These are phyloP conservation scores for Penicillium sp. DNA, from an alignment of 2,329 filamentous ascomycete genomes.

Conservation along the genomic window DNA sequence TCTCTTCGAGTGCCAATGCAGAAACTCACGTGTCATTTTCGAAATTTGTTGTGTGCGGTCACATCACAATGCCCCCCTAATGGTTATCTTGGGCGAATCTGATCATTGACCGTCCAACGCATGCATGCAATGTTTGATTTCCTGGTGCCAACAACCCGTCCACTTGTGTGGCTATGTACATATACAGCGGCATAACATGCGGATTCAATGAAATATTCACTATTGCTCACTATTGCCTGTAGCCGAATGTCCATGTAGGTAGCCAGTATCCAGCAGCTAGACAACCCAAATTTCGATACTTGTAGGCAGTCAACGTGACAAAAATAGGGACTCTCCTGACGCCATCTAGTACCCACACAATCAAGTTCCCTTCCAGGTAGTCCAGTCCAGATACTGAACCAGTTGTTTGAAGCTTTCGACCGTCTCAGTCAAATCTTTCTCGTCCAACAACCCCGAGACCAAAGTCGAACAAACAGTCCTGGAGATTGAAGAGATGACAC, in stretches of 20 bases:
- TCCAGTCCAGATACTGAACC: neutral
- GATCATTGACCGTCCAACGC: neutral
- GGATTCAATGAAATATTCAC: neutral
- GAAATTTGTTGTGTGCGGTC: neutral
- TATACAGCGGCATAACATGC: neutral
- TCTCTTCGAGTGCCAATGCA: neutral
- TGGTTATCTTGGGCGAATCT: neutral
- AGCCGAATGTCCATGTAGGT: no score
- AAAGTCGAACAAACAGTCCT: conserved; percentile 34
- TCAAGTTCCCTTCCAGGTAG: neutral
- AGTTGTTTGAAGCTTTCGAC: neutral
- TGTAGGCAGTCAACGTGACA: neutral
- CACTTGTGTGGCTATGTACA: neutral
- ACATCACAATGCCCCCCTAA: neutral
- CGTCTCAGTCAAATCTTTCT: conserved; percentile 17
- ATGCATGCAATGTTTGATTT: neutral
- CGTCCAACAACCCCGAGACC: conserved; percentile 17
- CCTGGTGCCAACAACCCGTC: neutral
- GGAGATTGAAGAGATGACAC: conserved; percentile 30
- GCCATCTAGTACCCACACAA: neutral
- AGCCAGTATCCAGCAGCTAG: no score
- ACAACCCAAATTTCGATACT: no score
- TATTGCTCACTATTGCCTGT: neutral
- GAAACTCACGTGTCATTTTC: neutral
- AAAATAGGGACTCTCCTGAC: neutral